Percentiles rank a stretch among this genome's conserved stretches.
Evolutionary conservation across 2,329 filamentous ascomycete species (phyloP).

Genomic region (Fusarium oxysporum): DNA sequence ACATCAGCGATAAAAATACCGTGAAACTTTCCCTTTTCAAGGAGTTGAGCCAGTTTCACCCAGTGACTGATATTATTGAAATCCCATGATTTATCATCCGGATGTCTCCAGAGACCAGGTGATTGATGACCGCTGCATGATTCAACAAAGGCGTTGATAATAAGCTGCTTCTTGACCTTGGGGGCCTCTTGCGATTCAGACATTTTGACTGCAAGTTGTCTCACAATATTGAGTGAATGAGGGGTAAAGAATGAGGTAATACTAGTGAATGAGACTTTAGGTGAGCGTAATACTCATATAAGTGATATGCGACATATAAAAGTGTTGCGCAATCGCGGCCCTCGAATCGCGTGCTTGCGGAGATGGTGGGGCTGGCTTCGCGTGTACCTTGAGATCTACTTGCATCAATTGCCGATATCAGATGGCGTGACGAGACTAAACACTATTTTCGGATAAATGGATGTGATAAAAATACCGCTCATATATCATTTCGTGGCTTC

Average conservation of each 20-base stretch:
- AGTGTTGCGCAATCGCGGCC: background rate
- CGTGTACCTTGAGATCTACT: background rate
- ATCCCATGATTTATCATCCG: constrained; percentile 70
- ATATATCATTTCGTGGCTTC: background rate
- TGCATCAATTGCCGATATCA: background rate
- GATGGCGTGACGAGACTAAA: background rate
- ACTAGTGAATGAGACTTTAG: background rate
- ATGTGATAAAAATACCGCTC: background rate
- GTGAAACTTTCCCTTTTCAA: constrained; percentile 72
- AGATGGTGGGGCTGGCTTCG: constrained; percentile 1
- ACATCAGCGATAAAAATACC: constrained; percentile 77
- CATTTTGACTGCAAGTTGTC: constrained; percentile 12
- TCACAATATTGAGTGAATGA: background rate
- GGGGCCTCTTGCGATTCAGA: constrained; percentile 3
- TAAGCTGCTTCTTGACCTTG: constrained; percentile 52
- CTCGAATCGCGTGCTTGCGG: constrained; percentile 9
- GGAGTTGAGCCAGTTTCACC: constrained; percentile 68
- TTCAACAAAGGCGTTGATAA: constrained; percentile 59
- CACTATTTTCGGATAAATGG: background rate
- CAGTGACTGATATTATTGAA: constrained; percentile 72
- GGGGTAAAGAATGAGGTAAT: background rate
- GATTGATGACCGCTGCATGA: constrained; percentile 61
- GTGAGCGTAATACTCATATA: background rate
- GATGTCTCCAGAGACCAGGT: constrained; percentile 68
- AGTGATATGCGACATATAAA: background rate